phyloP scores from a whole-genome alignment of 208 protist species.

The Crithidia mellificae region DNA sequence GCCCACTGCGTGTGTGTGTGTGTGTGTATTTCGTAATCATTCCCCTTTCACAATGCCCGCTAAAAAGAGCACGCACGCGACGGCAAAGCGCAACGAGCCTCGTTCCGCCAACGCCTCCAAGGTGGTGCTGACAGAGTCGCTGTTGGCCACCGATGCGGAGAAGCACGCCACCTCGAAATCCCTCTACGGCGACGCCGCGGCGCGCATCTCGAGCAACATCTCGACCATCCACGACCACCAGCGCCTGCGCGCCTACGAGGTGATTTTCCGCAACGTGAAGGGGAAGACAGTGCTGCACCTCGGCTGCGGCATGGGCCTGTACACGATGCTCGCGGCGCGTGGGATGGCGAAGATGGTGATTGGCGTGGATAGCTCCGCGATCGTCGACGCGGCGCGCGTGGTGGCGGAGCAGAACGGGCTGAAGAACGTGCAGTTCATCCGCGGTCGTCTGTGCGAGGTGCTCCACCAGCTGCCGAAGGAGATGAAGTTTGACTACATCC shows the following conservation, averaged over 20 bases:
- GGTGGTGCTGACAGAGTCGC: constrained; percentile 67
- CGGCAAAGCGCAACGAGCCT: constrained; percentile 11
- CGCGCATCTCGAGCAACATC: constrained; percentile 85
- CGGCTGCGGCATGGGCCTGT: constrained; percentile 86
- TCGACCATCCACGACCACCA: constrained; percentile 66
- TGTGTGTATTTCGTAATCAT: background rate
- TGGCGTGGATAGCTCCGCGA: constrained; percentile 77
- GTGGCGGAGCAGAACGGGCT: constrained; percentile 85
- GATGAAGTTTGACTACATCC: constrained; percentile 82
- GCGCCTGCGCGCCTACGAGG: constrained; percentile 79
- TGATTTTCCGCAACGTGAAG: constrained; percentile 67
- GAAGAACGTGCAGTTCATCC: constrained; percentile 78
- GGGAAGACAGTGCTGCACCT: constrained; percentile 90
- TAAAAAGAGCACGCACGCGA: constrained; percentile 7
- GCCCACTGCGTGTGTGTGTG: background rate
- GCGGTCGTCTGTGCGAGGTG: constrained; percentile 68
- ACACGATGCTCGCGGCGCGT: constrained; percentile 85
- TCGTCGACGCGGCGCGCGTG: constrained; percentile 76
- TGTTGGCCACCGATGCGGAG: constrained; percentile 84
- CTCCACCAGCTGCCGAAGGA: constrained; percentile 61
- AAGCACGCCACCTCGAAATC: constrained; percentile 82
- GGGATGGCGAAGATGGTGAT: constrained; percentile 74
- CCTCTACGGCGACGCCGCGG: constrained; percentile 79
- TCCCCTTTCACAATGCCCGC: constrained; percentile 17
- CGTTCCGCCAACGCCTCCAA: constrained; percentile 27